Base-by-base conservation (phyloP, 306 rosid species). In the Castanopsis chinensis region DNA sequence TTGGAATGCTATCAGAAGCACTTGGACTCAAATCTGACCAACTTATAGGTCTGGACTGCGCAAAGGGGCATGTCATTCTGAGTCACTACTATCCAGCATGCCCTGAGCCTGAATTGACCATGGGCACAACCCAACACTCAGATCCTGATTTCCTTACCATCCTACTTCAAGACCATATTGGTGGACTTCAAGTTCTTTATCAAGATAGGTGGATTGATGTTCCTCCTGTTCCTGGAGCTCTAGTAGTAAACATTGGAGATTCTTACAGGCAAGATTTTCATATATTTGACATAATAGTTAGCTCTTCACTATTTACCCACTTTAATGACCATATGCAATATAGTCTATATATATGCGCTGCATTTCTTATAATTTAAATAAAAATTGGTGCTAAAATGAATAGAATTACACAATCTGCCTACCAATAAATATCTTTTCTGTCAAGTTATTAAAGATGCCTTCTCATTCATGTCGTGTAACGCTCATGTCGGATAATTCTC, bases 21-120 rank as follows among this genome's bases (percentile, higher is more conserved):
- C 90, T 92, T 23, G 89, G 88, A 18, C 92, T 92, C 54, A 71
- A 49, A 17, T 76, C 83, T 19, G 83, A 75, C 12, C 74, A 86
- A 84, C 80, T 92, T 23, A 78, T 78, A 57, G 80, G 65, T 23
- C 67, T 90, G 79, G 97, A 83, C 7, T 90, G 92, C 71, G 81
- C 74, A 37, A 83, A 86, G 78, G 91, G 85, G 0, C 84, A 75
- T 17, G 3, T 27, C 23, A 35, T 84, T 76, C 67, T 87, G 1
- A 20, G 83, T 41, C 90, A 90, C 63, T 90, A 89, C 80, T 92
- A 88, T 81, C 97, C 96, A 65, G 59, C 90, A 11, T 91, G 97
- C 78, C 96, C 90, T 21, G 79, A 87, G 61, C 96, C 96, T 51
- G 74, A 91, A 25, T 53, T 89, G 9, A 83, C 92, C 0, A 15